phyloP scores from a whole-genome alignment of 2,329 filamentous ascomycete genomes.

The Capronia americana region DNA sequence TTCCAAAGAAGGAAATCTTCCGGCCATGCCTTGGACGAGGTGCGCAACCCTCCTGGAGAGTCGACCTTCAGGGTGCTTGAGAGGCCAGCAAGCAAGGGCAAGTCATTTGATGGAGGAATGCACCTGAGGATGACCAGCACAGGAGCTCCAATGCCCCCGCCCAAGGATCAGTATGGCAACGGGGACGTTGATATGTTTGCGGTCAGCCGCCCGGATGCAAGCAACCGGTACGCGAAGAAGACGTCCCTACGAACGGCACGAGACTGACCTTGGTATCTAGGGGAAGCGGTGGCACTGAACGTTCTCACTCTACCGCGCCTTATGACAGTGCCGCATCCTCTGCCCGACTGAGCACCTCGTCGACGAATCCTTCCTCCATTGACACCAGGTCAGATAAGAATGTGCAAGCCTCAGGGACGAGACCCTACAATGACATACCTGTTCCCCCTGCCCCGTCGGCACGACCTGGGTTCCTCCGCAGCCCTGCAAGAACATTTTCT shows the following conservation, averaged over 20 bases:
- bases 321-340: slow-evolving; percentile 56
- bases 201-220: slow-evolving; percentile 44
- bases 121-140: slow-evolving; percentile 43
- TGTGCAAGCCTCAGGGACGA: slow-evolving; percentile 45
- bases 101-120: slow-evolving; percentile 52
- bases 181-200: slow-evolving; percentile 49
- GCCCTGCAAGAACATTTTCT: slow-evolving; percentile 60
- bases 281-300: slow-evolving; percentile 57
- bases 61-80: slow-evolving; percentile 63
- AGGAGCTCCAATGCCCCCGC: slow-evolving; percentile 42
- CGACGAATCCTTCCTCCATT: slow-evolving; percentile 62
- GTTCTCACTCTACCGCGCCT: slow-evolving; percentile 54
- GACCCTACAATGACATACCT: slow-evolving; percentile 51
- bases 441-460: slow-evolving; percentile 47
- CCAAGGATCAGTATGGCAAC: slow-evolving; percentile 43
- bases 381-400: slow-evolving; percentile 53
- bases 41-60: slow-evolving; percentile 44
- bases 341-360: slow-evolving; percentile 61
- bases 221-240: slow-evolving; percentile 45
- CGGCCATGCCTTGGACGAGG: slow-evolving; percentile 60
- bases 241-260: neutral
- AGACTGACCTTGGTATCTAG: slow-evolving; percentile 41
- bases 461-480: slow-evolving; percentile 49
- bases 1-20: slow-evolving; percentile 62
- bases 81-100: slow-evolving; percentile 53